Base-by-base conservation (phyloP, 768 basidiomycete genomes). In the Podaxis mareebaensis region DNA sequence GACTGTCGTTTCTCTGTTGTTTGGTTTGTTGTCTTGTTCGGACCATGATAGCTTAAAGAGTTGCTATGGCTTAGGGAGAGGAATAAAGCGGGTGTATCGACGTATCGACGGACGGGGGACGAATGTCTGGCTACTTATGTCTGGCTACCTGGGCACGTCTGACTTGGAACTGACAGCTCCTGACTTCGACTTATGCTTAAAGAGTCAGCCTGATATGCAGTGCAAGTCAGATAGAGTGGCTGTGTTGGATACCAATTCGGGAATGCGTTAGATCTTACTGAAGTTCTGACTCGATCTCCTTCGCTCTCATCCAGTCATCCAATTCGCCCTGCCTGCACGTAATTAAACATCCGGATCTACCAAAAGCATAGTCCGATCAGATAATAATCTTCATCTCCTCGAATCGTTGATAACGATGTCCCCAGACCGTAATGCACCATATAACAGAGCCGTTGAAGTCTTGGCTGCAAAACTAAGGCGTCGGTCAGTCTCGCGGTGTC, bases 401-500 rank as follows among this genome's bases (percentile, higher is more conserved):
- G 15, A 62, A 58, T 17, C 22, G 24, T 36, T 39, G 44, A 22
- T 62, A 64, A 53, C n/a, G 85, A 85, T 85, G 75, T 78, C 3
- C 77, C 83, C 54, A 67, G 79, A 69, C 46, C 72, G 68, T 65
- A 72, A 65, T 57, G 73, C 70, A 6, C 67, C 82, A 48, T 81
- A 81, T 60, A 81, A 85, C 68, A 83, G 85, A 60, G 77, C 82
- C 30, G 90, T 92, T 2, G 91, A 93, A 71, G 81, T 78, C 48
- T 79, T 92, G 13, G 90, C 85, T 40, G 85, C 86, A 22, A 90
- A 85, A 70, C 77, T 92, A 63, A 82, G 88, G 59, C 81, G 91
- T 78, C 81, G 91, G 91, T 91, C 71, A 77, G 87, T 82, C 36
- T 48, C 64, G 24, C 10, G 15, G 48, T 22, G 15, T 51, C 24